Evolutionary conservation across 371 early-diverging fungal species (phyloP).

Genomic region (Mortierella sp.): DNA sequence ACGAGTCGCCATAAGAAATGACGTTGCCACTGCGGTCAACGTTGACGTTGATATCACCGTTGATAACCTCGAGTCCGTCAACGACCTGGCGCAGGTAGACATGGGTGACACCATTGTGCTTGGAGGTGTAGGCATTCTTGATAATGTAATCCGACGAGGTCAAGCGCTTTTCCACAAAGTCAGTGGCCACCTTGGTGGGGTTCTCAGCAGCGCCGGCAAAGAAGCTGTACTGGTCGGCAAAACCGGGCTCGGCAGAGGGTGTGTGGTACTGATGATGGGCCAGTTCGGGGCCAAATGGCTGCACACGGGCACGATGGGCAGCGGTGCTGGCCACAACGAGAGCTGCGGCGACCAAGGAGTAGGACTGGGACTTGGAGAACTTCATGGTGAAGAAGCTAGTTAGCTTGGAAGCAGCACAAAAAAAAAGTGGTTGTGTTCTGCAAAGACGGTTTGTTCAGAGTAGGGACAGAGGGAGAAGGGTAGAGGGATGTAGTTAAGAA

Average conservation of each 20-base stretch:
- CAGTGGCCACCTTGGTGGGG: constrained; percentile 57
- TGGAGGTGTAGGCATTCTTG: constrained; percentile 72
- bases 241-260: constrained; percentile 5
- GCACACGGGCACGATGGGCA: constrained; percentile 48
- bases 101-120: constrained; percentile 83
- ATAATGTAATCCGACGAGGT: constrained; percentile 61
- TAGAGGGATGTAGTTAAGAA: background rate
- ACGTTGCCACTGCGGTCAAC: constrained; percentile 75
- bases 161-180: constrained; percentile 59
- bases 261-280: constrained; percentile 40
- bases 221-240: constrained; percentile 12
- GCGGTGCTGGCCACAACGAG: constrained; percentile 32
- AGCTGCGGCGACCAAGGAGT: constrained; percentile 45
- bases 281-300: constrained; percentile 55
- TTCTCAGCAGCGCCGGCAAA: constrained; percentile 34
- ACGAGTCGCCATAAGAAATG: constrained; percentile 79
- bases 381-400: constrained; percentile 30
- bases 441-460: background rate
- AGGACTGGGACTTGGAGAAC: constrained; percentile 44
- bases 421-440: too few species aligned
- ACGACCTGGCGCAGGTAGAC: constrained; percentile 80
- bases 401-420: background rate
- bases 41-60: constrained; percentile 86
- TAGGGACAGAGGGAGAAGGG: background rate
- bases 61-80: constrained; percentile 80